These are phyloP conservation scores for Populus trichocarpa DNA, from an alignment of 441 rosid species.

Conservation along the genomic window DNA sequence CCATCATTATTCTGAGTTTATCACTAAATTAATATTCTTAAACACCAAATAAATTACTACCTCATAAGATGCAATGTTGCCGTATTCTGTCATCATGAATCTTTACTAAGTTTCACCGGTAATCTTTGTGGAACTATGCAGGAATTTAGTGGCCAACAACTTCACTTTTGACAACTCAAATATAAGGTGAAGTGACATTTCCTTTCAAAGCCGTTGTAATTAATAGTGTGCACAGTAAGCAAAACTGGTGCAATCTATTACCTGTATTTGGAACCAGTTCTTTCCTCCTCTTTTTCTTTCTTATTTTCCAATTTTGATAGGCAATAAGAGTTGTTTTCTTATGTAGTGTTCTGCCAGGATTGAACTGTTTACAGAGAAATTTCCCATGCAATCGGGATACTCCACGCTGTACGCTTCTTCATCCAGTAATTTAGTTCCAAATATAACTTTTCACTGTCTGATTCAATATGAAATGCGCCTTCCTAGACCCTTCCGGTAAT, in stretches of 20 bases:
- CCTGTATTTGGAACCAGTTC: not conserved
- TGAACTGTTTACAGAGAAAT: slow-evolving; percentile 32
- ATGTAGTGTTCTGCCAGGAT: slow-evolving; percentile 29
- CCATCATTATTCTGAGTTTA: too few relatives aligned
- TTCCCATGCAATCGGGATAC: slow-evolving; percentile 25
- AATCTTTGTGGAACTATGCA: slow-evolving; percentile 6
- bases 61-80: too few relatives aligned
- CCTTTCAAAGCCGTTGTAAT: not conserved
- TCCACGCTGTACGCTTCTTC: slow-evolving; percentile 23
- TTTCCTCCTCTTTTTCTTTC: not conserved
- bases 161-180: slow-evolving; percentile 27
- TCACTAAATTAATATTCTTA: too few relatives aligned
- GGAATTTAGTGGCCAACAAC: slow-evolving; percentile 29
- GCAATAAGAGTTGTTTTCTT: not conserved
- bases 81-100: not conserved
- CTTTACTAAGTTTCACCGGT: not conserved
- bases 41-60: too few relatives aligned
- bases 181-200: slow-evolving; percentile 12
- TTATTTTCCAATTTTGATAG: not conserved
- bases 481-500: not conserved
- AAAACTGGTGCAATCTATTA: not conserved
- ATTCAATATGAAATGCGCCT: not conserved
- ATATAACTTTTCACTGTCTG: not conserved
- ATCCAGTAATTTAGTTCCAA: not conserved
- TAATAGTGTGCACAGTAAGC: not conserved